Percentiles rank a stretch among this genome's conserved stretches.
Evolutionary conservation across 2,329 filamentous ascomycete species (phyloP).

Genomic region (Whalleya microplaca): DNA sequence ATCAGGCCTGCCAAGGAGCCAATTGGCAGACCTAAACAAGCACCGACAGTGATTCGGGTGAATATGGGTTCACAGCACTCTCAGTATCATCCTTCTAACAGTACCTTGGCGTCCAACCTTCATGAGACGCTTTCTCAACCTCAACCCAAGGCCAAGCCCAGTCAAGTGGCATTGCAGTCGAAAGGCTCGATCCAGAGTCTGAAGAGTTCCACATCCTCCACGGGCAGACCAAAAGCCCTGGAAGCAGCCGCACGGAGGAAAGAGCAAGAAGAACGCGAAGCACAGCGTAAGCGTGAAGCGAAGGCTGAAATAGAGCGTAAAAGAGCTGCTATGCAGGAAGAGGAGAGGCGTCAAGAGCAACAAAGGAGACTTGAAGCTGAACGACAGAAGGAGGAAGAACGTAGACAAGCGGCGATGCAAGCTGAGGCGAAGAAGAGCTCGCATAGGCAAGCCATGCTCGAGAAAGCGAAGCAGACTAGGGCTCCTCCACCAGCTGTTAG

Average conservation of each 20-base stretch:
- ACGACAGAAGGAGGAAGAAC: conserved; percentile 63
- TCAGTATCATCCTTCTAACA: conserved; percentile 63
- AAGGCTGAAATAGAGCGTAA: conserved; percentile 83
- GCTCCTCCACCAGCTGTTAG: conserved; percentile 64
- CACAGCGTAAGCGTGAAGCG: conserved; percentile 76
- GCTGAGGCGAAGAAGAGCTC: conserved; percentile 69
- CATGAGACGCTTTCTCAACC: conserved; percentile 58
- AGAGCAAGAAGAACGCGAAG: conserved; percentile 81
- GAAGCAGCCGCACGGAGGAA: conserved; percentile 80
- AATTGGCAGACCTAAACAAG: conserved; percentile 63
- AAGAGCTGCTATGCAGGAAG: conserved; percentile 67
- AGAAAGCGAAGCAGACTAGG: conserved; percentile 67
- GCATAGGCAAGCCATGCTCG: conserved; percentile 65
- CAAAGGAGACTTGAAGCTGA: conserved; percentile 64
- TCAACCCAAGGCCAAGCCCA: conserved; percentile 65
- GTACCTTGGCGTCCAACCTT: conserved; percentile 58
- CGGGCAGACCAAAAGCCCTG: conserved; percentile 70
- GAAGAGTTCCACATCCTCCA: conserved; percentile 66
- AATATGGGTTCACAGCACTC: conserved; percentile 67
- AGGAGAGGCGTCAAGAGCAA: conserved; percentile 64
- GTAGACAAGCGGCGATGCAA: conserved; percentile 54
- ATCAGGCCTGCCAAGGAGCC: conserved; percentile 65
- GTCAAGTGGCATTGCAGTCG: conserved; percentile 66
- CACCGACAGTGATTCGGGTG: conserved; percentile 73
- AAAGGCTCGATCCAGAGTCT: conserved; percentile 62